These are phyloP conservation scores for Leccinum uliginosum DNA, from an alignment of 768 basidiomycete species.

Conservation along the genomic window DNA sequence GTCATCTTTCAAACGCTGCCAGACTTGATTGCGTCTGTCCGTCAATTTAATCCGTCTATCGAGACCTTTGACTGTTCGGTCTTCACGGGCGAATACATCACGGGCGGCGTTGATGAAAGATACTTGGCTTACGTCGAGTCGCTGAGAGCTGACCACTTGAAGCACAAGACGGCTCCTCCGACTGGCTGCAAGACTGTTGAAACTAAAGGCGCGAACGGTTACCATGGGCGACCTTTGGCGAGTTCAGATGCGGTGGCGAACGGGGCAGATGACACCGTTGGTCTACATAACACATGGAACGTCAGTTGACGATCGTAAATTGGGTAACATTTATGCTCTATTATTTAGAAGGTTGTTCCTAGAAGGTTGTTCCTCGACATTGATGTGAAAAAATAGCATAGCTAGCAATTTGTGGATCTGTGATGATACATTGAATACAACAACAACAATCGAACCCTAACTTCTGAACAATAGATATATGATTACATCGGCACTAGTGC, in stretches of 20 bases:
- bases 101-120: conserved; percentile 81
- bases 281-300: conserved; percentile 72
- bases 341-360: background rate
- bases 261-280: conserved; percentile 72
- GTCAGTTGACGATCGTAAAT: conserved; percentile 23
- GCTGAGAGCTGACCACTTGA: conserved; percentile 77
- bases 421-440: conserved; percentile 12
- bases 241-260: conserved; percentile 46
- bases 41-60: conserved; percentile 77
- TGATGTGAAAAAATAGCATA: conserved; percentile 4
- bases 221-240: conserved; percentile 19
- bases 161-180: conserved; percentile 41
- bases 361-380: background rate
- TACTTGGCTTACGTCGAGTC: conserved; percentile 76
- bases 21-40: conserved; percentile 83
- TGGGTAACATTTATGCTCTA: conserved; percentile 1
- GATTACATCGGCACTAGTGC: background rate
- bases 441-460: conserved; percentile 1
- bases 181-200: conserved; percentile 33
- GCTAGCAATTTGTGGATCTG: conserved; percentile 9
- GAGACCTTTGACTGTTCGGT: conserved; percentile 91
- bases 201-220: conserved; percentile 29
- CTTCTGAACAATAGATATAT: conserved; percentile 6
- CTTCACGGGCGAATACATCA: conserved; percentile 95
- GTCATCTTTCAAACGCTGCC: conserved; percentile 92